Evolutionary conservation across 805 yeast species (phyloP), one percentile per base, ranked within the genome.

Genomic region (Babjeviella inositovora): DNA sequence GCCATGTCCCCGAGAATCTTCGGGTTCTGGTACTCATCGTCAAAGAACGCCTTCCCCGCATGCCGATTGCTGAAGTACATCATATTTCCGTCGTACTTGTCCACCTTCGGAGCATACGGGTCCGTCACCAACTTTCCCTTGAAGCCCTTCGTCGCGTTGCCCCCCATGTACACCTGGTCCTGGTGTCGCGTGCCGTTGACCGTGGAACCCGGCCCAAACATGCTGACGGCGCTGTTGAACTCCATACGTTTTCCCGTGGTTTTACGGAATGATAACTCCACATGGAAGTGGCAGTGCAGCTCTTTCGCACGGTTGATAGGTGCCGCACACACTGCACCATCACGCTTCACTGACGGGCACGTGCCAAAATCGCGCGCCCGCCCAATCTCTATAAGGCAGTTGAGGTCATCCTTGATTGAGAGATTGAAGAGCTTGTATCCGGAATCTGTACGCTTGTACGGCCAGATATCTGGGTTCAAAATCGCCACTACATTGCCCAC

Each of bases 401-500:
- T 57, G 14, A 47, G 47, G 13, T 52, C 56, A 23, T 64, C 63
- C 18, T 54, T 62, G 3, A 84, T 43, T 4, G 62, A 50, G 11
- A 84, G 41, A 13, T 63, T 68, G 39, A 81, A 75, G 0, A 62
- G 47, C 24, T 41, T 43, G 41, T 40, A n/a, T 29, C 32, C 27
- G 10, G 27, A 21, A 22, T 31, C 40, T 17, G 41, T 44, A 29
- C 36, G 39, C 13, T 22, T 11, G 47, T 48, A 40, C 10, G 57
- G 47, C 34, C 53, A 64, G 5, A 82, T 51, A 2, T 49, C 50
- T 0, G 98, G 96, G 37, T 85, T 87, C 24, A 85, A 43, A 1
- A 87, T 39, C 0, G 75, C 76, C 7, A 85, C 45, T 1, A 85
- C 45, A 29, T 77, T 82, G 1, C 97, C 96, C 2, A 69, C 55